Conservation (phyloP, 1,284 basidiomycete species). For the Puccinia hordei region DNA sequence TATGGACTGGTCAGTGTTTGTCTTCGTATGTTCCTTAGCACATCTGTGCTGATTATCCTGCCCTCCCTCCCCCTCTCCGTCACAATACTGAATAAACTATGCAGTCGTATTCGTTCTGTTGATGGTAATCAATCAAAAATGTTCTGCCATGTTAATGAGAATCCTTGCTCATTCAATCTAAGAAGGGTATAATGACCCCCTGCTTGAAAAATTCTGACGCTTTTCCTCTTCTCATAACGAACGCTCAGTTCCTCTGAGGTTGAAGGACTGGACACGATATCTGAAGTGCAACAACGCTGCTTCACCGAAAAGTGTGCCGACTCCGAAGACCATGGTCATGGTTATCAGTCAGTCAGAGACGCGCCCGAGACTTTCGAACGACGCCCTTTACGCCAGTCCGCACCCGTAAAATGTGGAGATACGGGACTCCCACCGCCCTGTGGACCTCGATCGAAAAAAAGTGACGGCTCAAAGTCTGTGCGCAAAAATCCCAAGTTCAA, state of each 20-base stretch:
- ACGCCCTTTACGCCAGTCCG: conserved; percentile 12
- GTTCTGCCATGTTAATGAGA: neutral
- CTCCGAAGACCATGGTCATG: neutral
- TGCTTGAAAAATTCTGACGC: neutral
- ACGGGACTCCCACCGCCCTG: conserved; percentile 12
- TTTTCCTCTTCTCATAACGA: neutral
- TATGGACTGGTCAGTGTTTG: neutral
- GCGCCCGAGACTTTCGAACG: neutral
- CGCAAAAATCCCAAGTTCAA: neutral
- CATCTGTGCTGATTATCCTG: neutral
- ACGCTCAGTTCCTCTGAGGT: neutral
- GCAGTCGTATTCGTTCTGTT: neutral
- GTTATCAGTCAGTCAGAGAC: neutral
- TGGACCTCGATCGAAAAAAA: neutral
- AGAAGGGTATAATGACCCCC: neutral
- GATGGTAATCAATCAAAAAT: neutral
- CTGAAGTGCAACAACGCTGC: neutral
- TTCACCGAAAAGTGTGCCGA: neutral
- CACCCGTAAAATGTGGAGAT: conserved; percentile 15
- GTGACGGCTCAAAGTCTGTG: neutral
- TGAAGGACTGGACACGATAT: neutral
- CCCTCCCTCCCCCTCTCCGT: neutral
- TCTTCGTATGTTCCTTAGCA: neutral
- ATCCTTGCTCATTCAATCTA: neutral
- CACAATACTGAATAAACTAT: neutral